These are phyloP conservation scores for Xylariales sp. DNA, from an alignment of 2,329 filamentous ascomycete species.

Conservation along the genomic window DNA sequence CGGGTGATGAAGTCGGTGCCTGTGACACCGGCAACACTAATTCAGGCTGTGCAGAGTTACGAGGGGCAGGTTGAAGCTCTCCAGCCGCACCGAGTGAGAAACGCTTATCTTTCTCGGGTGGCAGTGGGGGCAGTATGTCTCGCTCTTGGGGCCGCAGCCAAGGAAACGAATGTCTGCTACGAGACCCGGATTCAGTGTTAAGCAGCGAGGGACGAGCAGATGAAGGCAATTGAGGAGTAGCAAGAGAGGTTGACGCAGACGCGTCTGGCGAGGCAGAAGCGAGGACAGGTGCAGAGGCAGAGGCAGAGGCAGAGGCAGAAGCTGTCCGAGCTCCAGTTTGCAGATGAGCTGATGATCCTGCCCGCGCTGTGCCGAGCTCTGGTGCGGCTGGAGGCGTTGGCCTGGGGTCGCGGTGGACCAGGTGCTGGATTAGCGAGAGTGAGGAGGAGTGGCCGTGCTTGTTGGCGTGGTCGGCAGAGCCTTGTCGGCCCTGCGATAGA, in stretches of 20 bases:
- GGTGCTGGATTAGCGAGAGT: constrained; percentile 6
- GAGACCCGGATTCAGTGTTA: neutral
- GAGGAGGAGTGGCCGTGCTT: constrained; percentile 6
- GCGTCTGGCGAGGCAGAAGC: neutral
- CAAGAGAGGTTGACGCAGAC: neutral
- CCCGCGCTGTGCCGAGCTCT: neutral
- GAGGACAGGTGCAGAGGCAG: constrained; percentile 1
- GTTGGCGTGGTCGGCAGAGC: constrained; percentile 5
- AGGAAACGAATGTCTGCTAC: neutral
- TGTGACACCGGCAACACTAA: constrained; percentile 30
- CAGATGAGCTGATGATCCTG: neutral
- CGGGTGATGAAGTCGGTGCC: constrained; percentile 16
- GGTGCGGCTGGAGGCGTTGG: neutral
- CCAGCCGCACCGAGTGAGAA: constrained; percentile 12
- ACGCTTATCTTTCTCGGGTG: neutral
- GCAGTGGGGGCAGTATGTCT: neutral
- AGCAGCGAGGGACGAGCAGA: neutral
- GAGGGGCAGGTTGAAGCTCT: too few relatives aligned
- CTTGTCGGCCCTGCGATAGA: neutral
- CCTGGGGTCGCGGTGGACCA: neutral
- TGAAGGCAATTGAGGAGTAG: neutral
- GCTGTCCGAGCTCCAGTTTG: neutral
- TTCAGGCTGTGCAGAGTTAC: constrained; percentile 19
- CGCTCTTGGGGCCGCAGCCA: neutral
- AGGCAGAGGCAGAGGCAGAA: neutral